Percentiles rank a stretch among this genome's conserved stretches.
Evolutionary conservation across 2,329 filamentous ascomycete genomes (phyloP).

Genomic region (Sclerotinia borealis): DNA sequence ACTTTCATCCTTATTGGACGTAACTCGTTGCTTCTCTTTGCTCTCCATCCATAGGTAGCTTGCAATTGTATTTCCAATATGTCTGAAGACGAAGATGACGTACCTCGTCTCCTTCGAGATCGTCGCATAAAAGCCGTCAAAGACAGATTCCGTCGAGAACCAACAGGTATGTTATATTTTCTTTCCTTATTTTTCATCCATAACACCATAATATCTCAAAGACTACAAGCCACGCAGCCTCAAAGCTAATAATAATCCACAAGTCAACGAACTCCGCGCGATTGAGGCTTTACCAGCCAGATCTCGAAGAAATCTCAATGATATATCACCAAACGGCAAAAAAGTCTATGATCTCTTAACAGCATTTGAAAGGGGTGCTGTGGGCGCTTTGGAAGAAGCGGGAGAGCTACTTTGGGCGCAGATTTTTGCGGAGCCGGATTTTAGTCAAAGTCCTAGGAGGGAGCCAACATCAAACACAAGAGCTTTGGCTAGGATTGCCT

Average conservation of each 20-base stretch:
- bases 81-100: neutral
- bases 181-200: neutral
- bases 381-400: constrained; percentile 15
- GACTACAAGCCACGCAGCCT: too few species aligned
- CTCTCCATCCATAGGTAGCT: neutral
- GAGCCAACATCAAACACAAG: neutral
- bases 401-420: constrained; percentile 14
- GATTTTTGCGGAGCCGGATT: neutral
- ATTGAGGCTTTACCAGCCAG: constrained; percentile 1
- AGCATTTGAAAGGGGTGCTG: constrained; percentile 3
- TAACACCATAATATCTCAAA: neutral
- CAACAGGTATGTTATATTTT: neutral
- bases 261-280: constrained; percentile 8
- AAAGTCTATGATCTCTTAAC: constrained; percentile 10
- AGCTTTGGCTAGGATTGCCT: too few species aligned
- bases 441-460: neutral
- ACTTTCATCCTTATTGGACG: neutral
- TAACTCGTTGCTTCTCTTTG: neutral
- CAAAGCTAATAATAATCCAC: neutral
- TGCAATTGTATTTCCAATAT: neutral
- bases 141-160: neutral
- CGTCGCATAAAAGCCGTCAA: neutral
- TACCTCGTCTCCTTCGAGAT: neutral
- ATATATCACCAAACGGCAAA: constrained; percentile 6
- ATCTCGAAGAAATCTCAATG: constrained; percentile 1